Evolutionary conservation across 306 rosid genomes (phyloP), one percentile per base, ranked within the genome.

Genomic region (Trifolium dubium): DNA sequence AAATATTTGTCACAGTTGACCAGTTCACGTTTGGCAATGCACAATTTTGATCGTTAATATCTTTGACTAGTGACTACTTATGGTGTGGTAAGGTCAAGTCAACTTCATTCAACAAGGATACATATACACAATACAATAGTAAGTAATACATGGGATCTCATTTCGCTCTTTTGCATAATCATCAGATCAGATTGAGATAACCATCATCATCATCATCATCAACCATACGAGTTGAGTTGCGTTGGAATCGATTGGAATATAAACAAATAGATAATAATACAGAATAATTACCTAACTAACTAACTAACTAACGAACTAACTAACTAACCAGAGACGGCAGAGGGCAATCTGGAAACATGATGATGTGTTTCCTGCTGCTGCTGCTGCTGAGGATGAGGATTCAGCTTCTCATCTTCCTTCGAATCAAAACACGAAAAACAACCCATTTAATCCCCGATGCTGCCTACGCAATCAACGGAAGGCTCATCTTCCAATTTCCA

Each of bases 391-490:
- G 92, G 90, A 84, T 92, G 87, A 9, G 96, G 89, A 85, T 92
- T 92, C 65, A 92, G 86, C 79, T 84, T 90, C 81, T 87, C 97
- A 67, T 92, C 98, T 82, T 92, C 98, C 85, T 76, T 87, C 54
- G 97, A 88, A 89, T 92, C 98, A 79, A 92, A 92, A 83, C 97
- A 92, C 35, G 98, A 79, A 84, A 92, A 92, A 69, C 98, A 92
- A 58, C 98, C 92, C 98, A 92, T 92, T 63, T 35, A 50, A 2
- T 56, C 41, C 40, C 6, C 9, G 40, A 37, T 37, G 40, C 2
- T 6, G 40, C 40, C 40, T 37, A 37, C 7, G 19, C 66, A 64
- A 34, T 75, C 55, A 54, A 54, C 37, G 59, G 50, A 49, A 23
- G 59, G 39, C 59, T 59, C 67, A 30, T 66, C 55, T 14, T 49